A percentile compares a stretch with the other conserved stretches of the same genome.
Conservation (phyloP, 1,139 yeast species). For the Hemisphaericaspora lyxosophila region DNA sequence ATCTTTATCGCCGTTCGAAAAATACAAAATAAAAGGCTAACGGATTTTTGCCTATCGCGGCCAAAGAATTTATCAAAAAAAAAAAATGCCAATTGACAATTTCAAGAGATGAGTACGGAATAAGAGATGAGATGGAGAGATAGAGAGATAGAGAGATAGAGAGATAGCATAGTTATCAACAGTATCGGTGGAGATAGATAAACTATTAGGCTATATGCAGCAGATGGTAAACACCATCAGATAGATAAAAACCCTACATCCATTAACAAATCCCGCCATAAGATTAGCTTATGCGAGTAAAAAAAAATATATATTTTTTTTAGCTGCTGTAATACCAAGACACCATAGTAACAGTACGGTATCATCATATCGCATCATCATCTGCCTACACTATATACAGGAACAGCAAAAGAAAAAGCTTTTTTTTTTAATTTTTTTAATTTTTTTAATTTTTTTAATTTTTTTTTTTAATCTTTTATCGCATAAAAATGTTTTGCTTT, state of each 20-base stretch:
- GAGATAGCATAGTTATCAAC: background rate
- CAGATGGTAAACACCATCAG: background rate
- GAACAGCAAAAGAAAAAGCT: background rate
- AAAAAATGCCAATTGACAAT: background rate
- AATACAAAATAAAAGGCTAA: background rate
- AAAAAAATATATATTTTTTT: no score
- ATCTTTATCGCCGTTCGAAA: constrained; percentile 2
- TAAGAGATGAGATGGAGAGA: background rate
- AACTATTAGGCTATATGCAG: no score
- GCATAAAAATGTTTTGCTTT: background rate
- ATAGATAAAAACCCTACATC: background rate
- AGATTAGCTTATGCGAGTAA: background rate
- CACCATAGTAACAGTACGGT: background rate
- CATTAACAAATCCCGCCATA: background rate
- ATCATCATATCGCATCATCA: no score
- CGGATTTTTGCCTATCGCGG: background rate
- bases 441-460: constrained; percentile 1
- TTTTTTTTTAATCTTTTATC: constrained; percentile 1
- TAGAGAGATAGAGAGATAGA: background rate
- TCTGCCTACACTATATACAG: background rate
- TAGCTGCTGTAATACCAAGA: no score
- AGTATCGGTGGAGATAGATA: no score
- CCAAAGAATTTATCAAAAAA: background rate
- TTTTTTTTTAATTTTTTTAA: background rate
- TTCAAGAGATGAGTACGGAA: background rate